Evolutionary conservation across 164 flowering plant genomes (phyloP).

Genomic region (Annona squamosa): DNA sequence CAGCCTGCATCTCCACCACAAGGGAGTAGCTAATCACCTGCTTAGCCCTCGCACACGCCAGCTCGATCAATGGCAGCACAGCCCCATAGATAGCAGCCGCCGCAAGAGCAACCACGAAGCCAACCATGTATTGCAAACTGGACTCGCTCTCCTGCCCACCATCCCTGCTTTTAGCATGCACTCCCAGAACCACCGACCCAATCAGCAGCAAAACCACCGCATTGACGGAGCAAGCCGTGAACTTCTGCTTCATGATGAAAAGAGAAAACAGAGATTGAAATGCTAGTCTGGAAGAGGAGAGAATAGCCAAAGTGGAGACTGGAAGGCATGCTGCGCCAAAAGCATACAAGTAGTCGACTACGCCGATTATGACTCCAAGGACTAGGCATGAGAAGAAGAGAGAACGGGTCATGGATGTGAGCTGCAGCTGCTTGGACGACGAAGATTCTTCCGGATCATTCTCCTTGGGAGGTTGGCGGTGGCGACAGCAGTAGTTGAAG

Average conservation of each 20-base stretch:
- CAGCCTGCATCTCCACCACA: conserved; percentile 52
- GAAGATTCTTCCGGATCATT: too few relatives aligned
- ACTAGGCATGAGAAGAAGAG: conserved; percentile 9
- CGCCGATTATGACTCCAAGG: conserved; percentile 27
- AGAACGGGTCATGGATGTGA: neutral
- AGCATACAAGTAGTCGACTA: conserved; percentile 14
- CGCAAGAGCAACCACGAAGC: conserved; percentile 42
- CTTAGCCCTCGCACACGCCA: conserved; percentile 36
- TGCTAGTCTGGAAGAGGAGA: conserved; percentile 12
- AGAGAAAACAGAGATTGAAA: conserved; percentile 12
- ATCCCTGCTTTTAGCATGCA: conserved; percentile 21
- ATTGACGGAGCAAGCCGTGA: conserved; percentile 43
- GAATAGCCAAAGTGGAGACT: conserved; percentile 18
- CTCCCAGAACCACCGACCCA: conserved; percentile 40
- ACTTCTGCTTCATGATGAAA: conserved; percentile 25
- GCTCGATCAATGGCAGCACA: conserved; percentile 41
- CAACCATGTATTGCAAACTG: conserved; percentile 18
- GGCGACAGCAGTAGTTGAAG: conserved; percentile 3
- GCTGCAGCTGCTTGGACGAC: neutral
- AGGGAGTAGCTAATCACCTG: conserved; percentile 27
- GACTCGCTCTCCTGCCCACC: conserved; percentile 32
- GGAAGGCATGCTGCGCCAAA: conserved; percentile 8
- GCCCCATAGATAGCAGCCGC: conserved; percentile 43
- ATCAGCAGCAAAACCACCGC: conserved; percentile 37
- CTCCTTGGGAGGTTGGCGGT: conserved; percentile 3